Conservation (phyloP, 805 yeast species). For the Isabelozyma heimii region DNA sequence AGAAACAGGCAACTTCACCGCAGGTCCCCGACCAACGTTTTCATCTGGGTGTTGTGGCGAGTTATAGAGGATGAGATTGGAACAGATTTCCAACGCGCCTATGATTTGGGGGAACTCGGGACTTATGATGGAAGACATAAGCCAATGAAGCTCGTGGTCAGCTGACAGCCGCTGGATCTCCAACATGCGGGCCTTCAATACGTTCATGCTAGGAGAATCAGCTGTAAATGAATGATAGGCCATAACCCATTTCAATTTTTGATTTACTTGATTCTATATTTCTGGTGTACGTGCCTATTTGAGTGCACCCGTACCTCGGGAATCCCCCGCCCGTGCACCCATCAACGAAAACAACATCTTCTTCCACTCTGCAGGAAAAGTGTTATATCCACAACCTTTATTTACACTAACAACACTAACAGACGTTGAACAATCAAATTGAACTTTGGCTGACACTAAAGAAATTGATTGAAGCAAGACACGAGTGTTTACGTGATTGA, state of each 20-base stretch:
- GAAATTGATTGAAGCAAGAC: neutral
- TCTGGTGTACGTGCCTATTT: no score
- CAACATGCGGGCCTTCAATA: neutral
- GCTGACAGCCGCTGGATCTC: slow-evolving; percentile 13
- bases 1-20: slow-evolving; percentile 57
- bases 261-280: no score
- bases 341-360: neutral
- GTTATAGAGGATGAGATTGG: slow-evolving; percentile 34
- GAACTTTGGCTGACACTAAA: no score
- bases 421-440: no score
- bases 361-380: neutral
- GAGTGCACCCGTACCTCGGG: neutral
- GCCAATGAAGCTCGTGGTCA: slow-evolving; percentile 33
- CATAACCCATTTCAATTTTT: no score
- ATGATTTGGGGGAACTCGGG: slow-evolving; percentile 31
- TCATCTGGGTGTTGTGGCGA: slow-evolving; percentile 34
- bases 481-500: neutral
- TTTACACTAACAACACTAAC: neutral
- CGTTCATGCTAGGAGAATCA: neutral
- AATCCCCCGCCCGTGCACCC: no score
- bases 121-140: slow-evolving; percentile 14
- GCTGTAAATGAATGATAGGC: no score
- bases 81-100: slow-evolving; percentile 38
- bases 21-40: slow-evolving; percentile 28
- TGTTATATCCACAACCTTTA: neutral